Evolutionary conservation across 192 early-diverging fungal species (phyloP), one percentile per base, ranked within the genome.

Genomic region (Haplosporangium gracile): DNA sequence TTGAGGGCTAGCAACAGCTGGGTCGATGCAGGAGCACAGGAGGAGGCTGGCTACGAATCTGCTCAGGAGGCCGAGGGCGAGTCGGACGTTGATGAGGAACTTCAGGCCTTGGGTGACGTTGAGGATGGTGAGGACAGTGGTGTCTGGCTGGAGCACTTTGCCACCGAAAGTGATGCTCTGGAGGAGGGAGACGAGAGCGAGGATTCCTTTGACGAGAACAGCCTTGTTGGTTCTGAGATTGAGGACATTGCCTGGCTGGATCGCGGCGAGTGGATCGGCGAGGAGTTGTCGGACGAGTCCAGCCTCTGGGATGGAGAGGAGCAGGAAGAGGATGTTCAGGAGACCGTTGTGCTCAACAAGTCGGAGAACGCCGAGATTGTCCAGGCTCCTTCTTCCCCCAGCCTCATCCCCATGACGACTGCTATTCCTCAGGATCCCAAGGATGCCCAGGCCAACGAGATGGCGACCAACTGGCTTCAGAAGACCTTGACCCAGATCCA

Each of bases 401-500:
- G 68, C 10, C 34, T 86, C 38, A 86, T 81, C 42, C 84, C 84
- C 7, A 65, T 86, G 84, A 79, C 79, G 11, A 78, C 84, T 32
- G 75, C 86, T 39, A 53, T 90, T 4, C 29, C 75, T 20, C 75
- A 82, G 13, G 80, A 88, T 36, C 57, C 86, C 8, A 89, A 86
- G 40, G 89, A 89, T 47, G 42, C 78, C 0, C 82, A 79, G 29
- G 73, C 80, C 6, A 72, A 78, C 32, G 84, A 86, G 68, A 70
- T 86, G 71, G 79, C 77, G 1, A 74, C 86, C 24, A 88, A 88
- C 75, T 90, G 89, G 89, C 69, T 90, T 13, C 89, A 88, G 74
- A 90, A 88, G 82, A 88, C 89, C 2, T 75, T 90, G 70, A 72
- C 74, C 13, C 89, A 90, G 43, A 32, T 90, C 32, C 86, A 90